Base-by-base conservation (phyloP, 371 early-diverging fungal genomes). In the Coemansia sp. region DNA sequence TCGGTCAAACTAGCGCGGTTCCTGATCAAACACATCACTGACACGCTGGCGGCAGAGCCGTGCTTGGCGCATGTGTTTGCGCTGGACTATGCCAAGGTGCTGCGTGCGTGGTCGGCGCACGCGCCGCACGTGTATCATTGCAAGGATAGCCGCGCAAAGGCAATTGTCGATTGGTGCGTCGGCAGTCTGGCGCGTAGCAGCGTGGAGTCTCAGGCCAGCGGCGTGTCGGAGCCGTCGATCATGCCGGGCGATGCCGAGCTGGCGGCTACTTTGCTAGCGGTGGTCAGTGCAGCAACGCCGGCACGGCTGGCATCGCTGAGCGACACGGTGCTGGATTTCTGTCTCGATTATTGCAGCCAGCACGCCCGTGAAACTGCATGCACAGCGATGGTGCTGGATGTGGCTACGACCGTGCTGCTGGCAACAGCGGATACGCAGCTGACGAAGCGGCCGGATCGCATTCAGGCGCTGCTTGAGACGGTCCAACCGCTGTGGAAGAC, bases 91-190 rank as follows among this genome's bases (percentile, higher is more conserved):
- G 59, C 67, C 42, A 75, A 75, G 39, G 62, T 54, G 2, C 54
- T 75, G 14, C 55, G 72, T 16, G 75, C 72, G 13, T 75, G 75
- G 75, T 66, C 72, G 3, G 47, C 58, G 1, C 75, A 75, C 16
- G 49, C 54, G 38, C 71, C 66, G n/a, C 75, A 75, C 50, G 59
- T 75, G 54, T 56, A 55, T 13, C 39, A 47, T 20, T 75, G 75
- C 52, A 66, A 59, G 32, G 72, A 59, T 4, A 14, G 50, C 8
- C 62, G 62, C 2, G 65, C 67, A 2, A 45, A 53, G 32, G 62
- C 59, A 6, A 55, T 71, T 13, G 60, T 59, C 9, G 66, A 55
- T 11, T 45, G 66, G 59, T 75, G 75, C 16, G 70, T 67, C 34
- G 26, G 30, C 34, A 45, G 42, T 4, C 47, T 75, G 43, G 56